Percentiles rank a stretch among this genome's conserved stretches.
These are phyloP conservation scores for Monilinia aucupariae DNA, from an alignment of 2,329 filamentous ascomycete species.

Conservation along the genomic window DNA sequence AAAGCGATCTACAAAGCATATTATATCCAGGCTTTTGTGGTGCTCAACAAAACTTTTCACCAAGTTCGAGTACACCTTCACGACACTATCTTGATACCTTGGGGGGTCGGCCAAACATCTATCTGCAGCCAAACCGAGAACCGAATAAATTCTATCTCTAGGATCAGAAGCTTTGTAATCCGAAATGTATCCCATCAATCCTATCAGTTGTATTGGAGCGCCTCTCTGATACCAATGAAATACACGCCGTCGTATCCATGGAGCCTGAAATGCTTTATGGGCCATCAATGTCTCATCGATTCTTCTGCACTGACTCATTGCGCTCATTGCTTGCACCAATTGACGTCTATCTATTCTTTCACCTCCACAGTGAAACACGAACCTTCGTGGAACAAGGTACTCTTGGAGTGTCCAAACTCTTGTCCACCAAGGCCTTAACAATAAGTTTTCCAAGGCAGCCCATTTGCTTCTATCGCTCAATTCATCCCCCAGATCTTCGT, in stretches of 20 bases:
- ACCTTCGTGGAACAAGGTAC: constrained; percentile 15
- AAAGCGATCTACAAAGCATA: background rate
- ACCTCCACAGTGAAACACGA: constrained; percentile 13
- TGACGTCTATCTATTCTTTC: background rate
- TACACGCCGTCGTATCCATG: constrained; percentile 16
- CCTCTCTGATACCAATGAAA: constrained; percentile 5
- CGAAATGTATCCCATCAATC: constrained; percentile 14
- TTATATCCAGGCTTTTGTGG: background rate
- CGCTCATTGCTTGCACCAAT: background rate
- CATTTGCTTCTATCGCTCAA: background rate
- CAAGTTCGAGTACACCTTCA: constrained; percentile 4
- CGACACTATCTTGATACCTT: constrained; percentile 17
- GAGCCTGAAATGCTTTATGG: constrained; percentile 12
- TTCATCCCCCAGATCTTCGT: background rate
- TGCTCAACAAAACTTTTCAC: background rate
- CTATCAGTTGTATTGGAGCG: constrained; percentile 5
- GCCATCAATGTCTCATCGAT: constrained; percentile 17
- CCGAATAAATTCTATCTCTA: constrained; percentile 22
- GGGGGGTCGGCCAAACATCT: constrained; percentile 1
- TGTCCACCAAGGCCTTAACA: constrained; percentile 16
- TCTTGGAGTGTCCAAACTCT: constrained; percentile 21
- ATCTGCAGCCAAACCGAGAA: constrained; percentile 19
- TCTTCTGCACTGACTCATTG: constrained; percentile 4
- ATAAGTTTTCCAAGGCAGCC: constrained; percentile 12
- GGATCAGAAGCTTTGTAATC: constrained; percentile 20